Base-by-base conservation (phyloP, 495 filamentous ascomycete genomes). In the Aspergillus affinis region DNA sequence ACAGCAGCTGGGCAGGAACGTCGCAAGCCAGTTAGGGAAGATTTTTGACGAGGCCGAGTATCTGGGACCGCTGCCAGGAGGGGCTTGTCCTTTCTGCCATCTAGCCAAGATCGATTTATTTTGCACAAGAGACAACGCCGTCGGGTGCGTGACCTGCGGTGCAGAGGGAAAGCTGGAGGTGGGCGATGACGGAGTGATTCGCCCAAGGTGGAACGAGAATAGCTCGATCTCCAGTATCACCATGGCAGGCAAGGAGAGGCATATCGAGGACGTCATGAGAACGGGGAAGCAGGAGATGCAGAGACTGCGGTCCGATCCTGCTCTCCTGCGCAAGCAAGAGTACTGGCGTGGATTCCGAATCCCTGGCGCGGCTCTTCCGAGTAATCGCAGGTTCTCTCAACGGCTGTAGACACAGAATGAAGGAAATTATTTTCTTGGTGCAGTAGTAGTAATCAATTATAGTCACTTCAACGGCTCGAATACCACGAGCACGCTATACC, bases 111-210 rank as follows among this genome's bases (percentile, higher is more conserved):
- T 54, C 13, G 52, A 54, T 17, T 6, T 54, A 6, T 12, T 20
- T 6, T 18, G 30, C 30, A 54, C 27, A 36, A n/a, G 10, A 10
- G 52, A 41, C 27, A 54, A 54, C n/a, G 18, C 6, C 1, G 41
- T 54, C 32, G 52, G 52, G 4, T 54, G 52, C 29, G 18, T 54
- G 10, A 54, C 52, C n/a, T 54, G 52, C 41, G 52, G 52, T 4
- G 27, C 52, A n/a, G 17, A 23, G 9, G 52, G 52, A 44, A 54
- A 41, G 27, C 27, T 54, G 15, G 30, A 36, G 27, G 32, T 54
- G 7, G 29, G 27, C 6, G 15, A 36, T 4, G 17, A 41, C 41
- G 18, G 29, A 18, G 30, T 17, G 15, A 54, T 54, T 44, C 29
- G 52, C 9, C 18, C 21, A 6, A 27, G 17, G 10, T 55, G 53